Base-by-base conservation (phyloP, 805 yeast genomes). In the Sugiyamaella americana region DNA sequence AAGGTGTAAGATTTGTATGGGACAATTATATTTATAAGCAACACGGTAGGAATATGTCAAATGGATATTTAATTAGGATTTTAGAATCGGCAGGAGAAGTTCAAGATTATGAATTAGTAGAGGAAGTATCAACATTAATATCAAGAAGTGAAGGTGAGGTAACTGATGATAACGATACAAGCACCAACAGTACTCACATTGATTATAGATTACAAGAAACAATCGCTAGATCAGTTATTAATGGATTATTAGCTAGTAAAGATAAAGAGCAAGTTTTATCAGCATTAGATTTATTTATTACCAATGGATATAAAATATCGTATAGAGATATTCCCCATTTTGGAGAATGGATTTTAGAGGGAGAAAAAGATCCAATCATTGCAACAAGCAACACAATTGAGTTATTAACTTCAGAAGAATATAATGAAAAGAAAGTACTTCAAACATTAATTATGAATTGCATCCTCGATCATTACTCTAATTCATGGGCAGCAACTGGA, bases 391-490 rank as follows among this genome's bases (percentile, higher is more conserved):
- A 26, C 8, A 8, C 13, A 13, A 26, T 26, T 13, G 32, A 26
- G 8, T 26, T 26, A 8, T 26, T 35, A 10, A 35, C n/a, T 16
- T 5, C 5, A 16, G 5, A 6, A 35, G 5, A 18, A 8, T 35
- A 35, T 13, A 35, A 41, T 19, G 22, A 21, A 21, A 3, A 38
- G 11, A n/a, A n/a, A n/a, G 43, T 34, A 13, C 26, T 35, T 38
- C 13, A 41, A 21, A 45, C 51, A 2, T 30, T 44, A 4, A 23
- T 48, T 5, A 41, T 46, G 43, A 52, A 48, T 40, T 16, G 32
- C 30, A n/a, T 46, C 16, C 29, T 51, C 30, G 45, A 40, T 20
- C 20, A 44, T 20, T 38, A 30, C 22, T 24, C 40, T 8, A 21
- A 16, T 23, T 19, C 35, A 4, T 42, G 46, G 37, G 24, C 40